These are phyloP conservation scores for Arthrocladium fulminans DNA, from an alignment of 2,329 filamentous ascomycete species.

Conservation along the genomic window DNA sequence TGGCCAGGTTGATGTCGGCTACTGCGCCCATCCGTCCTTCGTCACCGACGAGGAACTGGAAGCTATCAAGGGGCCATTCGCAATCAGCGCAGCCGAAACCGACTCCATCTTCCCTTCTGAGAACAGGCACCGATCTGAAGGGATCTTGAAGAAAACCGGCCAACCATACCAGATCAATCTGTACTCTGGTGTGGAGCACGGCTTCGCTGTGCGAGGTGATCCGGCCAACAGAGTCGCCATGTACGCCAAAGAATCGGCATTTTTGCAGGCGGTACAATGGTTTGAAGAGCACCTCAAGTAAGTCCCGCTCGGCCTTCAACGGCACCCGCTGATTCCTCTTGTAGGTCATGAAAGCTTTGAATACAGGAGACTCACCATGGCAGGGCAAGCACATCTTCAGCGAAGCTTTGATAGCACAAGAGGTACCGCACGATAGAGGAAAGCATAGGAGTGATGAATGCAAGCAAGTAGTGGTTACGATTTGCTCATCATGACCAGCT, in stretches of 20 bases:
- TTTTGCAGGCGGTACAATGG: conserved; percentile 68
- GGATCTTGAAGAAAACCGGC: conserved; percentile 49
- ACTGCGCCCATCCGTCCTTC: conserved; percentile 67
- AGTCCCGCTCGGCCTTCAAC: not conserved
- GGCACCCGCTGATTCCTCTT: not conserved
- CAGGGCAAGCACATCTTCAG: not conserved
- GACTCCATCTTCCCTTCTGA: conserved; percentile 58
- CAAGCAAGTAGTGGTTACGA: no score
- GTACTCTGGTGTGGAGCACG: conserved; percentile 62
- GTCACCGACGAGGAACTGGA: conserved; percentile 58
- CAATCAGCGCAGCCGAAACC: conserved; percentile 56
- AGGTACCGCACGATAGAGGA: no score
- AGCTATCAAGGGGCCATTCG: conserved; percentile 57
- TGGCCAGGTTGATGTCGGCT: conserved; percentile 60
- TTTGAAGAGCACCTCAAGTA: conserved; percentile 50
- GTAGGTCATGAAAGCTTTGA: not conserved
- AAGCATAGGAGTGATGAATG: no score
- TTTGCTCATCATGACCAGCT: no score
- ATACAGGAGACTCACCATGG: not conserved
- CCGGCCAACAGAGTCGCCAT: conserved; percentile 46
- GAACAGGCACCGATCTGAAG: conserved; percentile 56
- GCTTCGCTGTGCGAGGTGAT: conserved; percentile 65
- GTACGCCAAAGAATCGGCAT: conserved; percentile 74
- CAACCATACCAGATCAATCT: conserved; percentile 68
- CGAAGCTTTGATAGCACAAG: conserved; percentile 1